phyloP scores from a whole-genome alignment of 352 stramenopile genomes.

The Phytopythium aichiense region DNA sequence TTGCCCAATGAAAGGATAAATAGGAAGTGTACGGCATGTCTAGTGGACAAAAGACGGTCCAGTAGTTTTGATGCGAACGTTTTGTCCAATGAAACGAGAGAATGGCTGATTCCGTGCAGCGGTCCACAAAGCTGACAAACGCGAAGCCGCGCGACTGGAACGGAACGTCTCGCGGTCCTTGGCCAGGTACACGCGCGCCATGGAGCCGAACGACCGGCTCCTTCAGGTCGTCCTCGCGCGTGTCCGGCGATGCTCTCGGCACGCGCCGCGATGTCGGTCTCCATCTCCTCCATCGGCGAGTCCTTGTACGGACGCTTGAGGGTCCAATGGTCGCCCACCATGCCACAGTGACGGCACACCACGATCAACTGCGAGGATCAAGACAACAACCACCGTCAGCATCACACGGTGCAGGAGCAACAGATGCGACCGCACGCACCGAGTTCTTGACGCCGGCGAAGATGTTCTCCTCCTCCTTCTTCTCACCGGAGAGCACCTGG shows the following conservation, averaged over 20 bases:
- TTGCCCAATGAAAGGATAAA: no score
- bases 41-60: no score
- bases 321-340: slow-evolving; percentile 89
- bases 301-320: slow-evolving; percentile 92
- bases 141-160: slow-evolving; percentile 97
- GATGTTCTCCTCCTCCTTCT: slow-evolving; percentile 88
- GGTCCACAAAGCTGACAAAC: slow-evolving; percentile 97
- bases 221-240: slow-evolving; percentile 97
- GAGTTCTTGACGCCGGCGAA: slow-evolving; percentile 86
- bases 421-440: slow-evolving; percentile 6
- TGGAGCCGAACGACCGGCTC: slow-evolving; percentile 94
- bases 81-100: no score
- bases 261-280: slow-evolving; percentile 61
- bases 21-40: no score
- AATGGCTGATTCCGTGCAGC: no score
- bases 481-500: slow-evolving; percentile 81
- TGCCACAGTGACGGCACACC: slow-evolving; percentile 87
- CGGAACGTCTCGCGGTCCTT: slow-evolving; percentile 98
- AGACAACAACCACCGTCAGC: neutral
- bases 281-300: slow-evolving; percentile 74
- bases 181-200: slow-evolving; percentile 97
- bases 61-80: no score
- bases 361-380: slow-evolving; percentile 54
- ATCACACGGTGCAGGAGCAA: neutral
- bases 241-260: slow-evolving; percentile 90